Percentiles rank a stretch among this genome's conserved stretches.
phyloP scores from a whole-genome alignment of 208 protist genomes.

The Endotrypanum monterogeii region DNA sequence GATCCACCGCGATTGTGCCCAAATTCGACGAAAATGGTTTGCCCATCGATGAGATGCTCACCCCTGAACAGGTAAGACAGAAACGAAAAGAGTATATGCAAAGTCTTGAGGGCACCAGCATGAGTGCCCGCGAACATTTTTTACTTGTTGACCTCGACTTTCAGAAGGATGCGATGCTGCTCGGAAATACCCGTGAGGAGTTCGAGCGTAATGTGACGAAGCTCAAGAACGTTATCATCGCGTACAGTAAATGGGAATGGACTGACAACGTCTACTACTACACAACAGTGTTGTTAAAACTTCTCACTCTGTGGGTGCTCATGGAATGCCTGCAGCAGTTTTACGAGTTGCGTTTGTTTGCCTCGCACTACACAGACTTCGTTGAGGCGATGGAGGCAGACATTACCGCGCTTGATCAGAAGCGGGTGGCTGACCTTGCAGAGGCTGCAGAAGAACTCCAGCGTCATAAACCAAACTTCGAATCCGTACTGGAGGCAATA shows the following conservation, averaged over 20 bases:
- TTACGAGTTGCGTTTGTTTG: conserved; percentile 74
- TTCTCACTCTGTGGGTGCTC: conserved; percentile 67
- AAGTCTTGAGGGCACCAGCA: conserved; percentile 76
- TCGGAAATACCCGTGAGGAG: conserved; percentile 80
- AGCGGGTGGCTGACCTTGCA: conserved; percentile 41
- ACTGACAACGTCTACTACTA: conserved; percentile 90
- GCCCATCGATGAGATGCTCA: conserved; percentile 67
- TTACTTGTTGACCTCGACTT: conserved; percentile 90
- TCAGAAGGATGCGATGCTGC: conserved; percentile 82
- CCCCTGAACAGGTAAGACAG: conserved; percentile 60
- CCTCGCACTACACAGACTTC: conserved; percentile 70
- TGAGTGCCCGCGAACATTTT: conserved; percentile 84
- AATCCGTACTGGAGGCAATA: conserved; percentile 54
- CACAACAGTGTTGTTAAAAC: conserved; percentile 61
- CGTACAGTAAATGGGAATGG: conserved; percentile 82
- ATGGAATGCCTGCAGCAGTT: conserved; percentile 86
- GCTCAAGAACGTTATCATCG: conserved; percentile 81
- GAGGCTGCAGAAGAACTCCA: conserved; percentile 44
- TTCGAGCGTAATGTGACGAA: conserved; percentile 83
- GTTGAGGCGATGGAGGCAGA: conserved; percentile 62
- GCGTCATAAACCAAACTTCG: conserved; percentile 60
- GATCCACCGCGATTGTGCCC: conserved; percentile 49
- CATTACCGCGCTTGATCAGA: conserved; percentile 41
- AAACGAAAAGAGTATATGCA: conserved; percentile 82
- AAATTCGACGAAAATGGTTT: conserved; percentile 69